Evolutionary conservation across 257 asterid species (phyloP), one percentile per base, ranked within the genome.

Genomic region (Lithospermum erythrorhizon): DNA sequence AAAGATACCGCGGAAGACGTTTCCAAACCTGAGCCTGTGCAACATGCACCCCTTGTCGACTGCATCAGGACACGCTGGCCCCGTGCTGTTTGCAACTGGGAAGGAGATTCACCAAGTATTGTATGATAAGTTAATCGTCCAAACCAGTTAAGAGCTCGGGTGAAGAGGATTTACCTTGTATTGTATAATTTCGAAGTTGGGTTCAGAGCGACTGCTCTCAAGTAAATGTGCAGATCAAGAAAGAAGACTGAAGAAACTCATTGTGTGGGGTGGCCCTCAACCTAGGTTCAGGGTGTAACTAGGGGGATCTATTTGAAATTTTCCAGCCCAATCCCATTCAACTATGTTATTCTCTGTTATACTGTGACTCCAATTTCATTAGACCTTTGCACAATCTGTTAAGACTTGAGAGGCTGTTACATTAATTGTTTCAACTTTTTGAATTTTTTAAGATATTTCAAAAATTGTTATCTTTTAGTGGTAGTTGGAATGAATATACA

Each of bases 11-110:
- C 73, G 24, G 41, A 18, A 18, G 93, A 87, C 59, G 88, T 71
- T 21, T 73, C 90, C 14, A 84, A 84, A 61, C 82, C 95, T 5
- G 84, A 70, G 21, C 83, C 87, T 6, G 59, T 79, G 23, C 94
- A 91, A 65, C 95, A 91, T 56, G 96, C 95, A 9, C 95, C 93
- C 6, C 70, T 91, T 82, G 97, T 88, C 9, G 95, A 91, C 63
- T 91, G 97, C 77, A 77, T 88, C 13, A 76, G 97, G 59, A 91
- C 98, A 0, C 89, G 98, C 6, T 91, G 98, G 98, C 61, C 90
- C 0, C 89, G 97, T 24, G 82, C 95, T 14, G 77, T 81, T 57
- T 91, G 98, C 72, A 75, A 77, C 17, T 91, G 98, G 97, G 98
- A 82, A 55, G 95, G 95, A 61, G 97, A 91, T 68, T 86, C 95